phyloP scores from a whole-genome alignment of 768 basidiomycete genomes.

The Leccinum barrowsii region DNA sequence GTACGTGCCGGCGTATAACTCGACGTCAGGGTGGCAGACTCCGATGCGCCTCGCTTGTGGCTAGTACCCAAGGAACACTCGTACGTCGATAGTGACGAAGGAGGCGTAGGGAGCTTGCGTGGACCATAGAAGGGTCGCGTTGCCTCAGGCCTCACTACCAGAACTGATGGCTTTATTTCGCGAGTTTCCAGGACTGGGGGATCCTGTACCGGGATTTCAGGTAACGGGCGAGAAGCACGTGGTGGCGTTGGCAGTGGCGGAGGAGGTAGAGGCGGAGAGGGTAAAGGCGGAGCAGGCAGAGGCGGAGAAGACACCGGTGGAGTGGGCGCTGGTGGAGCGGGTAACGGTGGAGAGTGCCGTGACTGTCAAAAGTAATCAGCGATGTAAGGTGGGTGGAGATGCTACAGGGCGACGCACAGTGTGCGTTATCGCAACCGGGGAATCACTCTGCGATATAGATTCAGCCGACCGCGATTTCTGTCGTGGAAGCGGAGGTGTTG shows the following conservation, averaged over 20 bases:
- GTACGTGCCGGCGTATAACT: slow-evolving; percentile 29
- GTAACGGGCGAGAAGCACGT: slow-evolving; percentile 26
- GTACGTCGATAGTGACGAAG: slow-evolving; percentile 24
- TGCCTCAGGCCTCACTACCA: slow-evolving; percentile 18
- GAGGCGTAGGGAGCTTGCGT: slow-evolving; percentile 33
- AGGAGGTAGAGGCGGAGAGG: slow-evolving; percentile 24
- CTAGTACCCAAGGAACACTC: slow-evolving; percentile 15
- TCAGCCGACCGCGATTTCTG: slow-evolving; percentile 34
- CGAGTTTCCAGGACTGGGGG: slow-evolving; percentile 8
- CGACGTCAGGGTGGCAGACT: slow-evolving; percentile 25
- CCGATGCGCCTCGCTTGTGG: slow-evolving; percentile 19
- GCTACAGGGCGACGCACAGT: slow-evolving; percentile 16
- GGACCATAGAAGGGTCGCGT: slow-evolving; percentile 19
- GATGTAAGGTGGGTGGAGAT: slow-evolving; percentile 2
- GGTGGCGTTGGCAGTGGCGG: slow-evolving; percentile 28
- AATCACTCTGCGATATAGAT: slow-evolving; percentile 31
- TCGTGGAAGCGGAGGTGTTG: slow-evolving; percentile 50
- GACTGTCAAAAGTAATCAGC: slow-evolving; percentile 16
- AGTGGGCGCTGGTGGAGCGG: slow-evolving; percentile 9
- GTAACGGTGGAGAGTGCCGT: slow-evolving; percentile 24
- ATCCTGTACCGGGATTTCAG: slow-evolving; percentile 29
- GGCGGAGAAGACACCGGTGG: slow-evolving; percentile 16
- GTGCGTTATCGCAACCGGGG: slow-evolving; percentile 25
- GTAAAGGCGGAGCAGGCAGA: slow-evolving; percentile 14
- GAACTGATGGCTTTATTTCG: slow-evolving; percentile 14